These are phyloP conservation scores for Arabidopsis hybrid DNA, from an alignment of 441 rosid species.

Conservation along the genomic window DNA sequence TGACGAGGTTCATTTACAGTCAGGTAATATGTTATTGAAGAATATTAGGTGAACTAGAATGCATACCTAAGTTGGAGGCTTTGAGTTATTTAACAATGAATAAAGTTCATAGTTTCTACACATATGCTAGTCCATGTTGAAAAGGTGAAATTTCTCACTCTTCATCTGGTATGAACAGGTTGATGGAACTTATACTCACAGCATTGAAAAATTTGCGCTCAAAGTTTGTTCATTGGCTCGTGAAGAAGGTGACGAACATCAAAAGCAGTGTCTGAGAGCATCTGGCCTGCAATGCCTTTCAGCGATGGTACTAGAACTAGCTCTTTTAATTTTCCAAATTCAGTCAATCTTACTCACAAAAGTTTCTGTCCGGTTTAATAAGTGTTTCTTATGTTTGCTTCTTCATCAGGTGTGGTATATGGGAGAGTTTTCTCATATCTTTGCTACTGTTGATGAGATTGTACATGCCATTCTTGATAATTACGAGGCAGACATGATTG, in stretches of 20 bases:
- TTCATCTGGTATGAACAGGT: constrained; percentile 55
- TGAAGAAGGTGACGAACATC: constrained; percentile 61
- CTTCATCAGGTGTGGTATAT: constrained; percentile 89
- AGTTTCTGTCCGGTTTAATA: neutral
- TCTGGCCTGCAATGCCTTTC: constrained; percentile 94
- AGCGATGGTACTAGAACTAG: constrained; percentile 73
- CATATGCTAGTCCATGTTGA: constrained; percentile 1
- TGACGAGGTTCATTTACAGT: constrained; percentile 82
- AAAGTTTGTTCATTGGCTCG: constrained; percentile 77
- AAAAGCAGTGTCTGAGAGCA: constrained; percentile 62
- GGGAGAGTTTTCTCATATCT: constrained; percentile 76
- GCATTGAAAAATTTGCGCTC: constrained; percentile 74
- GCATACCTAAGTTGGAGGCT: neutral
- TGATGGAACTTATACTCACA: constrained; percentile 82
- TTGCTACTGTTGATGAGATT: constrained; percentile 84
- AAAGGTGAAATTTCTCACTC: constrained; percentile 10
- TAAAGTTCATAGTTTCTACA: constrained; percentile 24
- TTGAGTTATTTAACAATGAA: neutral
- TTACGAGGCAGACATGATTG: constrained; percentile 63
- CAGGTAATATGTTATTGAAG: constrained; percentile 58
- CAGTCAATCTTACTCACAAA: constrained; percentile 8
- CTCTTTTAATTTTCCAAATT: constrained; percentile 6
- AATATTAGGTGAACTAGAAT: neutral
- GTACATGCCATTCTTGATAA: constrained; percentile 82
- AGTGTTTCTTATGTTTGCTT: constrained; percentile 16